These are phyloP conservation scores for Cordyceps cateniannulata DNA, from an alignment of 2,329 filamentous ascomycete genomes.

Conservation along the genomic window DNA sequence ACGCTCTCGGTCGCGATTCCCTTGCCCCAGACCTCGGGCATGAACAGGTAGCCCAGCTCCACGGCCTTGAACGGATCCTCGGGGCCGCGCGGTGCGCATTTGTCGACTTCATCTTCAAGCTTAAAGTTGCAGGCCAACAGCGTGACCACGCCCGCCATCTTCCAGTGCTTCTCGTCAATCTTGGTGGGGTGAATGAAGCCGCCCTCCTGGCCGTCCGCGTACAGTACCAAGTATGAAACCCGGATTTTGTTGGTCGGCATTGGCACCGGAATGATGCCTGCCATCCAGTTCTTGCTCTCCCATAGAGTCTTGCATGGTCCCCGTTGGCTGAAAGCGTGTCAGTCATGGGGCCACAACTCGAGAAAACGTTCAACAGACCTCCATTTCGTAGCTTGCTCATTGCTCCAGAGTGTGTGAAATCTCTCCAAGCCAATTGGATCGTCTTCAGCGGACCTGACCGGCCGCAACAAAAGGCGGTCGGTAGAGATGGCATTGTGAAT, in stretches of 20 bases:
- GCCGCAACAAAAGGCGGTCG: not conserved
- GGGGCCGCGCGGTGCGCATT: not conserved
- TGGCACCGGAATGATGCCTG: not conserved
- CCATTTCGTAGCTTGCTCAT: not conserved
- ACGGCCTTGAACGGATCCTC: not conserved
- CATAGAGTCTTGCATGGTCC: not conserved
- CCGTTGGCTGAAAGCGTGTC: not conserved
- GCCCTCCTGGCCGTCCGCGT: not conserved
- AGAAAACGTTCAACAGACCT: not conserved
- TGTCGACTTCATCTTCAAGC: not conserved
- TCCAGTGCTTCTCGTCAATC: not conserved
- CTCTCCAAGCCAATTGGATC: not conserved
- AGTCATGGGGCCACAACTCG: not conserved
- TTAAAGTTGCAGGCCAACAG: not conserved
- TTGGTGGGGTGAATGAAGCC: not conserved
- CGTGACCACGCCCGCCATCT: not conserved
- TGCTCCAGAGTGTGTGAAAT: not conserved
- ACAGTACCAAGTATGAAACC: not conserved
- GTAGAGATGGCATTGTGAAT: not conserved
- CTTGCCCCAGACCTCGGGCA: not conserved
- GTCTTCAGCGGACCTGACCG: not conserved
- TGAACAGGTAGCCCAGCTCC: conserved; percentile 1
- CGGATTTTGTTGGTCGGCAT: not conserved
- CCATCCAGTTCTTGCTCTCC: conserved; percentile 6
- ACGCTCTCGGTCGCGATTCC: conserved; percentile 4